These are phyloP conservation scores for Solanum sejunctum DNA, from an alignment of 257 asterid species.

Conservation along the genomic window DNA sequence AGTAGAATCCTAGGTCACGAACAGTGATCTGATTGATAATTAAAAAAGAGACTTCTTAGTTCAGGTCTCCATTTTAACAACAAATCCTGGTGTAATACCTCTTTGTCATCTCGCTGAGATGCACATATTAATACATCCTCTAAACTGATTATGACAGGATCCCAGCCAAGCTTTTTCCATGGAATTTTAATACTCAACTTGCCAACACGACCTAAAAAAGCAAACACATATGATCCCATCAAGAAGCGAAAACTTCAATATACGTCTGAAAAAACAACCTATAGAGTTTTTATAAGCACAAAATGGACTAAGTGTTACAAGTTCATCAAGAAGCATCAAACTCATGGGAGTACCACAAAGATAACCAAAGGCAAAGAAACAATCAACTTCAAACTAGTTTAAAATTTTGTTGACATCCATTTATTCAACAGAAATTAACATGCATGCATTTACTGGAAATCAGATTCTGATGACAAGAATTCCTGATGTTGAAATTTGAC, in stretches of 20 bases:
- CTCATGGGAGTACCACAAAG: not conserved
- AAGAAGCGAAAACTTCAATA: not conserved
- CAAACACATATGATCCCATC: not conserved
- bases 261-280: not conserved
- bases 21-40: not conserved
- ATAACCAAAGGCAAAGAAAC: not conserved
- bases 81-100: slow-evolving; percentile 29
- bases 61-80: not conserved
- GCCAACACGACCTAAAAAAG: slow-evolving; percentile 68
- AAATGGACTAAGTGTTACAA: not conserved
- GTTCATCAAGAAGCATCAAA: not conserved
- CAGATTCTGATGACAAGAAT: not conserved
- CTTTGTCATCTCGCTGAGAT: slow-evolving; percentile 68
- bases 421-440: not conserved
- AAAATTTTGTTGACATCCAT: not conserved
- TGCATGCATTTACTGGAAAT: not conserved
- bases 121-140: slow-evolving; percentile 76
- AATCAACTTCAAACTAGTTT: not conserved
- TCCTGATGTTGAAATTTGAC: not conserved
- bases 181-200: slow-evolving; percentile 91
- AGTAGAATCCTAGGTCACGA: not conserved
- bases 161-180: slow-evolving; percentile 99
- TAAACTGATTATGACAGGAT: slow-evolving; percentile 69
- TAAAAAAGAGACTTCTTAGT: not conserved
- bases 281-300: not conserved